These are phyloP conservation scores for Leccinum griseonigrum DNA, from an alignment of 1,284 basidiomycete genomes.

Conservation along the genomic window DNA sequence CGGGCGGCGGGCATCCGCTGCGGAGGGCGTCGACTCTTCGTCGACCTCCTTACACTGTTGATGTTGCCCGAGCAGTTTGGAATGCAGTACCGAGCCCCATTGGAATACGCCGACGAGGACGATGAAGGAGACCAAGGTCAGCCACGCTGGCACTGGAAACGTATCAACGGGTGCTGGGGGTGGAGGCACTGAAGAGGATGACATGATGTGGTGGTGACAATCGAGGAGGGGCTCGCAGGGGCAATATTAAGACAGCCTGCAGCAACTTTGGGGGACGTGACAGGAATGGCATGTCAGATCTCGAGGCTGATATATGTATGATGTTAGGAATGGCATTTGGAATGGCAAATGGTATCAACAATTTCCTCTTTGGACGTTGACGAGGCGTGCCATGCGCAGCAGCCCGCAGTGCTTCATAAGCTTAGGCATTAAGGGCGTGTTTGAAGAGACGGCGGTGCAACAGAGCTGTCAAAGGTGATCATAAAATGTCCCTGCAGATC, in stretches of 20 bases:
- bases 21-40: conserved; percentile 18
- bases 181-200: not conserved
- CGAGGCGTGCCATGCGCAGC: not conserved
- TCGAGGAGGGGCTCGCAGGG: not conserved
- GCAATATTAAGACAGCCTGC: not conserved
- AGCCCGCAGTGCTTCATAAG: not conserved
- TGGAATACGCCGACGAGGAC: conserved; percentile 41
- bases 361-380: not conserved
- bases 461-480: not conserved
- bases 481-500: not conserved
- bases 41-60: conserved; percentile 9
- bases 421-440: not conserved
- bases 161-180: conserved; percentile 5
- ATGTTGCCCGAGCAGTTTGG: conserved; percentile 22
- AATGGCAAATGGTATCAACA: not conserved
- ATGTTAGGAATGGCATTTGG: conserved; percentile 3
- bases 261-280: not conserved
- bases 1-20: not conserved
- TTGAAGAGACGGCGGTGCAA: not conserved
- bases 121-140: conserved; percentile 43
- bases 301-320: conserved; percentile 8
- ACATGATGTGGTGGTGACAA: conserved; percentile 6
- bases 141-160: conserved; percentile 41
- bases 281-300: not conserved
- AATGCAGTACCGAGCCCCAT: conserved; percentile 22